Evolutionary conservation across 768 basidiomycete species (phyloP).

Genomic region (Lentinus brumalis): DNA sequence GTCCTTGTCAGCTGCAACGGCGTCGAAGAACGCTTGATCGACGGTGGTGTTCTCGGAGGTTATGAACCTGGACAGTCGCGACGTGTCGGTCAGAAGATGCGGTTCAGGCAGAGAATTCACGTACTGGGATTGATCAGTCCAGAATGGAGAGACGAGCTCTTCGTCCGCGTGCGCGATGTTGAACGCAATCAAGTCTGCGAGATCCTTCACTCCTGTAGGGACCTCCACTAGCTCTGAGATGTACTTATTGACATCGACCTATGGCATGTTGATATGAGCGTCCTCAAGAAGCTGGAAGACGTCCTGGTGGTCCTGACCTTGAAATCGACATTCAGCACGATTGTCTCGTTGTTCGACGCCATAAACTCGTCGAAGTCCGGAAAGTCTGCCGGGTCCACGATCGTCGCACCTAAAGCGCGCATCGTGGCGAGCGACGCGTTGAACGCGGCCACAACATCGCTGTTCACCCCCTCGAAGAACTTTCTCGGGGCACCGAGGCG

Average conservation of each 20-base stretch:
- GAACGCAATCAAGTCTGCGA: slow-evolving; percentile 61
- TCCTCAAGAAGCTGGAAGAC: neutral
- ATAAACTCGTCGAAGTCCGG: slow-evolving; percentile 51
- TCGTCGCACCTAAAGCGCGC: slow-evolving; percentile 42
- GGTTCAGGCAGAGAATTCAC: slow-evolving; percentile 3
- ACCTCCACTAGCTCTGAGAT: slow-evolving; percentile 48
- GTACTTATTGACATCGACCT: slow-evolving; percentile 57
- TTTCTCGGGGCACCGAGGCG: slow-evolving; percentile 46
- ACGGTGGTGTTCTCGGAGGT: slow-evolving; percentile 23
- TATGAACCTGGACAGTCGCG: slow-evolving; percentile 19
- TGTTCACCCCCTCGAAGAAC: slow-evolving; percentile 30
- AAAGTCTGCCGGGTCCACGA: slow-evolving; percentile 64
- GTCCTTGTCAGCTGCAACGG: slow-evolving; percentile 27
- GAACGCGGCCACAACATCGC: slow-evolving; percentile 37
- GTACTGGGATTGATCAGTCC: slow-evolving; percentile 38
- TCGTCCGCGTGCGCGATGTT: slow-evolving; percentile 52
- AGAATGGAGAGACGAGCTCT: slow-evolving; percentile 43
- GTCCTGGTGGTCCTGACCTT: slow-evolving; percentile 41
- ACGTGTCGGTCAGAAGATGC: neutral
- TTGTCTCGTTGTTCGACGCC: slow-evolving; percentile 51
- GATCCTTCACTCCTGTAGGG: slow-evolving; percentile 54
- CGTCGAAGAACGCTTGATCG: slow-evolving; percentile 29
- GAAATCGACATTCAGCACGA: slow-evolving; percentile 58
- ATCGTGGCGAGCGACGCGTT: slow-evolving; percentile 40
- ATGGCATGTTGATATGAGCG: slow-evolving; percentile 15